Evolutionary conservation across 1,284 basidiomycete genomes (phyloP), one percentile per base, ranked within the genome.

Genomic region (Sutorius eximius): DNA sequence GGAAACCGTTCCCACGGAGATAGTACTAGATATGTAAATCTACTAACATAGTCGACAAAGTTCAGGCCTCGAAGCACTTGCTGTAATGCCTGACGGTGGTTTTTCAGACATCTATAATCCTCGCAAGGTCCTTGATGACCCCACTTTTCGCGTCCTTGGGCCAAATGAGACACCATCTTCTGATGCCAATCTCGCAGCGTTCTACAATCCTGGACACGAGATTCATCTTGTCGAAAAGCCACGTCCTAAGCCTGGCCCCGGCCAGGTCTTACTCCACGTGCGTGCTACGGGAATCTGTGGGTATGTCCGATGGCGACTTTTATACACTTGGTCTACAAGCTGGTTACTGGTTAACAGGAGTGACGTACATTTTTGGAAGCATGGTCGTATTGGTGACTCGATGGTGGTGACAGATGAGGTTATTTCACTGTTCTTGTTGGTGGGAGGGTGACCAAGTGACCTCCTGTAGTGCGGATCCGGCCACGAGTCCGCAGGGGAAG

Each of bases 371-470:
- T 86, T 85, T 65, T 85, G 83, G 83, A 76, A 83, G 59, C 82
- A 86, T 66, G 83, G 83, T 4, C 71, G 79, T 32, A 77, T 86
- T 50, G 83, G 83, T 18, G 81, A 83, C 60, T 82, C 82, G 1
- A 86, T 86, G 84, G 72, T 85, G 29, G 84, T 86, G 33, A 80
- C 77, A 27, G 83, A 85, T 55, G 82, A 84, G 71, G 82, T 81
- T 56, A 53, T 44, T 52, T 27, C 9, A 24, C 43, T 22, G 15
- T 30, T 22, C 12, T 22, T 20, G 22, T 42, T 20, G 10, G 15
- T 20, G n/a, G n/a, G 30, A 42, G 30, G 38, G 8, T n/a, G 16
- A 49, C 12, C n/a, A 29, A 40, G 40, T 29, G 48, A 52, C 36
- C 18, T 56, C 1, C 10, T 51, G 29, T 7, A 83, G 82, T 85